Evolutionary conservation across 2,329 filamentous ascomycete species (phyloP), one percentile per base, ranked within the genome.

Genomic region (Monilinia aucupariae): DNA sequence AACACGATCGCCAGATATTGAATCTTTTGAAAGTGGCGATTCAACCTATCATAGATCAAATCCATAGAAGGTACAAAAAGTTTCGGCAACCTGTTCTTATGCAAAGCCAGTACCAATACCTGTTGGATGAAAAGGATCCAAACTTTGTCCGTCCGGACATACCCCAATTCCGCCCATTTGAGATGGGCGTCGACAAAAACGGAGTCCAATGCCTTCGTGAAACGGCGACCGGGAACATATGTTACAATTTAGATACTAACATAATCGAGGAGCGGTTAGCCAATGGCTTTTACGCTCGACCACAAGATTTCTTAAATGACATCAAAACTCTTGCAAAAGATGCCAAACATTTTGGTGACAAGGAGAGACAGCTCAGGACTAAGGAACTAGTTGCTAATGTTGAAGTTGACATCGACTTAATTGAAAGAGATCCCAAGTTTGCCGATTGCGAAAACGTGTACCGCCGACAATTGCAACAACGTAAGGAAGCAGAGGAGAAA

Each of bases 11-110:
- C 55, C 86, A 93, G 67, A 85, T 88, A 13, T 81, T 97, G 61
- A 97, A 97, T 74, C 79, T 88, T 64, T 79, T 99, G 68, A 99
- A 97, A 78, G 86, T 96, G 47, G 81, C 88, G 60, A 85, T 99
- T 61, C 92, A 97, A 75, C 91, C 91, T 2, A 91, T 97, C 69
- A 97, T 99, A 92, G 93, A 99, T 69, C 91, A 97, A 76, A 91
- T 99, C 73, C 94, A 96, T 75, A 81, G 82, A 66, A 92, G 89
- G 73, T 96, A 96, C 77, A 90, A 88, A 73, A 91, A 91, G 69
- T 97, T 97, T 77, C 84, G 92, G 65, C 85, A 86, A 62, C 88
- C 91, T 1, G 85, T 91, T 49, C 88, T 99, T 65, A 85, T 90
- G 2, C 86, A 90, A 59, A 75, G 77, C 13, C 83, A 87, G 67